A percentile compares a stretch with the other conserved stretches of the same genome.
These are phyloP conservation scores for Tylopilus intermedius DNA, from an alignment of 768 basidiomycete genomes.

Conservation along the genomic window DNA sequence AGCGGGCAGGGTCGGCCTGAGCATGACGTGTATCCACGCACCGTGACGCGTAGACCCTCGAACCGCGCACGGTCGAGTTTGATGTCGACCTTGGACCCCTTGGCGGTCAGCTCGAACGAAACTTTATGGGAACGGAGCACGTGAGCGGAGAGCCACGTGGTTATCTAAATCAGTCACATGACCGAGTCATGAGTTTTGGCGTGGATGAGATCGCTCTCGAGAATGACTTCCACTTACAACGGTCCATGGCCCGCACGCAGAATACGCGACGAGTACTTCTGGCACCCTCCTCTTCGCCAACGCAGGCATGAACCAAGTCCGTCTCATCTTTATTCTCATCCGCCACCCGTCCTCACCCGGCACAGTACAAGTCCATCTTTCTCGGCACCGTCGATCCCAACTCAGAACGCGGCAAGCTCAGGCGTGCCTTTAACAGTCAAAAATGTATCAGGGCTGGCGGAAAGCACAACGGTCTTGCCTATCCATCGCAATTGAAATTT, in stretches of 20 bases:
- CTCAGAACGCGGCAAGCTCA: conserved; percentile 85
- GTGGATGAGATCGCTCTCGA: conserved; percentile 15
- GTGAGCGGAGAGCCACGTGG: conserved; percentile 6
- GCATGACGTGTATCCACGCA: conserved; percentile 25
- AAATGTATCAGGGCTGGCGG: conserved; percentile 99
- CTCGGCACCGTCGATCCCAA: conserved; percentile 96
- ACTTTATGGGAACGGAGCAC: conserved; percentile 3
- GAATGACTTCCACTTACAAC: conserved; percentile 30
- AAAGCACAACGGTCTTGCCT: conserved; percentile 84
- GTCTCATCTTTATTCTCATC: conserved; percentile 9
- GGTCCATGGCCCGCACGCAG: conserved; percentile 72
- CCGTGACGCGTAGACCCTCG: conserved; percentile 36
- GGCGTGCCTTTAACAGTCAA: conserved; percentile 92
- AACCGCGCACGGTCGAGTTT: conserved; percentile 38
- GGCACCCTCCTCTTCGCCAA: conserved; percentile 91
- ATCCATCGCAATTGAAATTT: background rate
- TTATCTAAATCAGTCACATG: conserved; percentile 20
- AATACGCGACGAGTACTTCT: conserved; percentile 84
- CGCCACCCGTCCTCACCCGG: conserved; percentile 10
- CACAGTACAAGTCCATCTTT: conserved; percentile 92
- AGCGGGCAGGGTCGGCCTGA: background rate
- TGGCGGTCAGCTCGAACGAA: conserved; percentile 37
- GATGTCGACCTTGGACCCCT: conserved; percentile 41
- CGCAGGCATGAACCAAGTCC: conserved; percentile 93
- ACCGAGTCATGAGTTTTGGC: background rate